Percentiles rank a stretch among this genome's conserved stretches.
These are phyloP conservation scores for Auriscalpium vulgare DNA, from an alignment of 768 basidiomycete species.

Conservation along the genomic window DNA sequence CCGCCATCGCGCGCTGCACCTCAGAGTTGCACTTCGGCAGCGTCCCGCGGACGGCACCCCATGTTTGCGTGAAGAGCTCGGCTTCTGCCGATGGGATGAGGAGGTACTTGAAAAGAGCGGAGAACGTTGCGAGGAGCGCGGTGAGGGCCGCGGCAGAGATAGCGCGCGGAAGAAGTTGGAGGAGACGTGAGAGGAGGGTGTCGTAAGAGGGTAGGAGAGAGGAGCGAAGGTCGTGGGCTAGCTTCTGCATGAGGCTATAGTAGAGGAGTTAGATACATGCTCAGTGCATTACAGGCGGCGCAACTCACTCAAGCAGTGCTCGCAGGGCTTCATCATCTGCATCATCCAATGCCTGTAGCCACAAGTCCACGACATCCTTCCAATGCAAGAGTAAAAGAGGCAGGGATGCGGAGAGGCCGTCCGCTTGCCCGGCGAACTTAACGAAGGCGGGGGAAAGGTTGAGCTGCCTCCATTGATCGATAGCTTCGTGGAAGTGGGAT, in stretches of 20 bases:
- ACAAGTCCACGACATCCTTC: slow-evolving; percentile 56
- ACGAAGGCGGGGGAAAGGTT: slow-evolving; percentile 74
- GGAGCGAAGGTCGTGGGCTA: slow-evolving; percentile 74
- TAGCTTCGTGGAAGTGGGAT: slow-evolving; percentile 68
- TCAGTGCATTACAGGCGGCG: too few relatives aligned
- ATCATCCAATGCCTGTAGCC: slow-evolving; percentile 48
- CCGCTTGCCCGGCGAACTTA: slow-evolving; percentile 53
- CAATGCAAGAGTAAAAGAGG: slow-evolving; percentile 78
- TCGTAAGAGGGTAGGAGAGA: slow-evolving; percentile 60
- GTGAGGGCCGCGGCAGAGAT: slow-evolving; percentile 57
- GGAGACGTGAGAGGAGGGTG: slow-evolving; percentile 44
- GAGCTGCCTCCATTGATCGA: slow-evolving; percentile 72
- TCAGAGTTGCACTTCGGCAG: slow-evolving; percentile 60
- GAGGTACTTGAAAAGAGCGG: slow-evolving; percentile 63
- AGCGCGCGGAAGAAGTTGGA: slow-evolving; percentile 47
- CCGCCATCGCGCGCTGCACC: slow-evolving; percentile 69
- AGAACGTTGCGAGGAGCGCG: slow-evolving; percentile 57
- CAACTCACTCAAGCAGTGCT: slow-evolving; percentile 66
- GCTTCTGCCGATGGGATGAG: slow-evolving; percentile 52
- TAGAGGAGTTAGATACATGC: background rate
- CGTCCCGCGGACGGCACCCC: slow-evolving; percentile 41
- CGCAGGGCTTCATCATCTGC: slow-evolving; percentile 68
- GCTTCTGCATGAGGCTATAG: slow-evolving; percentile 70
- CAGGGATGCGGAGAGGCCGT: slow-evolving; percentile 63
- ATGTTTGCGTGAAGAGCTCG: slow-evolving; percentile 52